Base-by-base conservation (phyloP, 371 early-diverging fungal species). In the Circinella umbellata region DNA sequence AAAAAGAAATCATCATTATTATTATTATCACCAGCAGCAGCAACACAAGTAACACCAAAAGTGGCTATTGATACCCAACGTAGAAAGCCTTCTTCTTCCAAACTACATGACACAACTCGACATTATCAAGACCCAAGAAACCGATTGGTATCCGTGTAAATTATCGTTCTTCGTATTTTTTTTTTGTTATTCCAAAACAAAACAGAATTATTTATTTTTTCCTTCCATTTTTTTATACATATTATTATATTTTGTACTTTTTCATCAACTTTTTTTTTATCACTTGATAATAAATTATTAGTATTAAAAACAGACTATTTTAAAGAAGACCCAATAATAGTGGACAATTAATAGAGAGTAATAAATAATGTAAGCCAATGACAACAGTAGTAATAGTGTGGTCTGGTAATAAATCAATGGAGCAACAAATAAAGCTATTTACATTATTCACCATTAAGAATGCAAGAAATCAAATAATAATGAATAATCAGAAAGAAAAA, bases 81-180 rank as follows among this genome's bases (percentile, higher is more conserved):
- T 48, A 64, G 27, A 57, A 17, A 14, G 51, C 20, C 57, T 14
- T 34, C 57, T 7, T 34, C 57, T 34, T 27, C 57, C 27, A 27
- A 14, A 13, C 6, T 57, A 57, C 57, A 14, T 35, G 53, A 51
- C 35, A 64, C 65, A 5, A 51, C 51, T 3, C 39, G 18, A 36
- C 49, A 47, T 18, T 18, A 37, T 39, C 6, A 37, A 48, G 27
- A 37, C 9, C n/a, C 27, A 14, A 15, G 17, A 14, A 48, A 36
- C 18, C 27, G 34, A 13, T 36, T 64, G 34, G 37, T 64, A 47
- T 64, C 53, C 17, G 65, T 53, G 15, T 64, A 35, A 53, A 51
- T 9, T 11, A 14, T 42, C 53, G 47, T 27, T 14, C 48, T 38
- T 51, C 51, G 4, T 15, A 5, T 15, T 51, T 15, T 51, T 15